Evolutionary conservation across 495 filamentous ascomycete species (phyloP).

Genomic region (Penicillium coprophilum): DNA sequence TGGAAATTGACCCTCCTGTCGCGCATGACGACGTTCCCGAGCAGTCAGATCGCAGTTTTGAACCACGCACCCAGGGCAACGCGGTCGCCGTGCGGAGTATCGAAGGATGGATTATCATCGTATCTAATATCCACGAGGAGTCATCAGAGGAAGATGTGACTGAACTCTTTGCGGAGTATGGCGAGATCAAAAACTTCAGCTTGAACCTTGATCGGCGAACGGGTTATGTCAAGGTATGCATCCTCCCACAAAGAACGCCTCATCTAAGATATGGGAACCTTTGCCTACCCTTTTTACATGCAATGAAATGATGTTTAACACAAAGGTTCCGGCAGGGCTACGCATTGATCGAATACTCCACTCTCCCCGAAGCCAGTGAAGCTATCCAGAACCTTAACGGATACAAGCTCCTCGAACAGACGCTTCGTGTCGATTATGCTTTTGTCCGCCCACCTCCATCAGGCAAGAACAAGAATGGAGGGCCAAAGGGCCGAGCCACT

Average conservation of each 20-base stretch:
- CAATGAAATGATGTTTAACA: conserved; percentile 15
- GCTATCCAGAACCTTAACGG: conserved; percentile 83
- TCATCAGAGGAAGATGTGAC: conserved; percentile 93
- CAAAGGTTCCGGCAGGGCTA: conserved; percentile 63
- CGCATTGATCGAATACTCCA: conserved; percentile 89
- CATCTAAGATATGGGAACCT: neutral
- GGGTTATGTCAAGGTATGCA: conserved; percentile 92
- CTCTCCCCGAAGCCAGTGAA: conserved; percentile 77
- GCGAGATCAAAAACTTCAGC: conserved; percentile 96
- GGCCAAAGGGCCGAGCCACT: conserved; percentile 47
- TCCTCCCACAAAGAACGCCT: neutral
- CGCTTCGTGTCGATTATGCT: conserved; percentile 88
- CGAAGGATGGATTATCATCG: conserved; percentile 98
- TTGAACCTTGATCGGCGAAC: conserved; percentile 92
- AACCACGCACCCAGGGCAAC: conserved; percentile 69
- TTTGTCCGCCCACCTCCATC: conserved; percentile 91
- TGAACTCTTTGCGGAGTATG: conserved; percentile 92
- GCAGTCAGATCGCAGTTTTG: conserved; percentile 57
- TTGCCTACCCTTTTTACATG: neutral
- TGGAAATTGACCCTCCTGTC: conserved; percentile 72
- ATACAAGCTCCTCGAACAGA: conserved; percentile 87
- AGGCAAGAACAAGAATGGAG: conserved; percentile 56
- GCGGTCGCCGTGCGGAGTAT: conserved; percentile 95
- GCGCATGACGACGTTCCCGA: conserved; percentile 45
- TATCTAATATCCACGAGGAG: conserved; percentile 97